These are phyloP conservation scores for Blastobotrys americana DNA, from an alignment of 805 yeast genomes.

Conservation along the genomic window DNA sequence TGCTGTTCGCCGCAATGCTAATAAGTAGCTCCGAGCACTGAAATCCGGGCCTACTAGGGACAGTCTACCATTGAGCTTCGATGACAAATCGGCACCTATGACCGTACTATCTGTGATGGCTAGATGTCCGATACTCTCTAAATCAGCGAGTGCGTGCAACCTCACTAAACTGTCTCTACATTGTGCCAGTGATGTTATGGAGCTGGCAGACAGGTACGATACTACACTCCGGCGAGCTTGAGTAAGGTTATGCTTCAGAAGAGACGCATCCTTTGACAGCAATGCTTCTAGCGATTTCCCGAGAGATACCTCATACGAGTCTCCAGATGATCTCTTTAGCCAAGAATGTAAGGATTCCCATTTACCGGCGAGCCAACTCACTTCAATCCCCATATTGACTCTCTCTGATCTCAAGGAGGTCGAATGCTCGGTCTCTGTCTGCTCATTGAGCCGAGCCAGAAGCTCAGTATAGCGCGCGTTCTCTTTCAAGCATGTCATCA, in stretches of 20 bases:
- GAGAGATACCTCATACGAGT: slow-evolving; percentile 51
- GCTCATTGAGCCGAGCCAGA: slow-evolving; percentile 42
- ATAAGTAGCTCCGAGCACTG: slow-evolving; percentile 50
- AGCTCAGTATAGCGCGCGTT: slow-evolving; percentile 70
- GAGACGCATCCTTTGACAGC: slow-evolving; percentile 28
- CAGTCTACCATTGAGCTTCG: slow-evolving; percentile 22
- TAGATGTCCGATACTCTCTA: slow-evolving; percentile 35
- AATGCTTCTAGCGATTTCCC: slow-evolving; percentile 56
- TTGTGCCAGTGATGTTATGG: slow-evolving; percentile 45
- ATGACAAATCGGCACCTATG: slow-evolving; percentile 12
- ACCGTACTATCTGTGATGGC: slow-evolving; percentile 1
- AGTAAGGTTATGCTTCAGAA: slow-evolving; percentile 37
- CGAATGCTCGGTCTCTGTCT: slow-evolving; percentile 5
- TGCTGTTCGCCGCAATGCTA: slow-evolving; percentile 53
- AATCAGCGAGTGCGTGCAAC: slow-evolving; percentile 56
- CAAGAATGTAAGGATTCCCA: slow-evolving; percentile 46
- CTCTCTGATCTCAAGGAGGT: slow-evolving; percentile 46
- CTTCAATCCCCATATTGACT: slow-evolving; percentile 63
- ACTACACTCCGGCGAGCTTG: slow-evolving; percentile 57
- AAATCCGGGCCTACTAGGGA: slow-evolving; percentile 43
- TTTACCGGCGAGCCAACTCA: slow-evolving; percentile 63
- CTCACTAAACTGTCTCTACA: slow-evolving; percentile 42
- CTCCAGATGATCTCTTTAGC: slow-evolving; percentile 47
- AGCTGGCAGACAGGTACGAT: slow-evolving; percentile 43
- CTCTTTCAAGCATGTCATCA: slow-evolving; percentile 63